Base-by-base conservation (phyloP, 305 asterid genomes). In the Rubia occidens region DNA sequence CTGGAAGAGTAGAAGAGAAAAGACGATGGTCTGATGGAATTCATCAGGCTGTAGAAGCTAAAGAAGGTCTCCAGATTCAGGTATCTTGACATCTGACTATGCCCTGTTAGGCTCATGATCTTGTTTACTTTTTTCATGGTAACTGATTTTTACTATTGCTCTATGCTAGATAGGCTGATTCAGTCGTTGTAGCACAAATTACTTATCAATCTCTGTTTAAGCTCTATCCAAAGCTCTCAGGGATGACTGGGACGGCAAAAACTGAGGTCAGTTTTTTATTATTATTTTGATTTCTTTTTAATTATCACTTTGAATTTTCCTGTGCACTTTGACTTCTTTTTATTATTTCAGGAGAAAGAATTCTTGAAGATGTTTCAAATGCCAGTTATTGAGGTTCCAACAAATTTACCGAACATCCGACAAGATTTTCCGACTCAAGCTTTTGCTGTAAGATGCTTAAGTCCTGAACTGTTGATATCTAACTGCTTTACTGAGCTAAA, bases 11-110 rank as follows among this genome's bases (percentile, higher is more conserved):
- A 67, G 98, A 95, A 87, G 98, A 95, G 72, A 91, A 89, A 85
- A 76, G 92, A 69, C 89, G 99, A 68, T 95, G 99, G 99, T 89
- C 99, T 51, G 97, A 95, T 42, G 99, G 98, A 74, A 88, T 95
- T 83, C 99, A 95, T 86, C 99, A 95, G 84, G 96, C 99, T 8
- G 97, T 95, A 76, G 99, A 95, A 86, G 99, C 99, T 76, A 95
- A 95, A 86, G 99, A 95, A 85, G 97, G 88, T 72, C 78, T 95
- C 60, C 79, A 85, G 75, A 95, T 95, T 77, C 90, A 95, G 96
- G 99, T 91, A n/a, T 71, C 71, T 70, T 40, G 44, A 32, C 61
- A 37, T 67, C 72, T 72, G 42, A 43, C 53, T 66, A 35, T 51
- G 49, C 39, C 35, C 32, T 10, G 29, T 64, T 58, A 62, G 54